These are phyloP conservation scores for Sclerotinia trifoliorum DNA, from an alignment of 2,329 filamentous ascomycete species.

Conservation along the genomic window DNA sequence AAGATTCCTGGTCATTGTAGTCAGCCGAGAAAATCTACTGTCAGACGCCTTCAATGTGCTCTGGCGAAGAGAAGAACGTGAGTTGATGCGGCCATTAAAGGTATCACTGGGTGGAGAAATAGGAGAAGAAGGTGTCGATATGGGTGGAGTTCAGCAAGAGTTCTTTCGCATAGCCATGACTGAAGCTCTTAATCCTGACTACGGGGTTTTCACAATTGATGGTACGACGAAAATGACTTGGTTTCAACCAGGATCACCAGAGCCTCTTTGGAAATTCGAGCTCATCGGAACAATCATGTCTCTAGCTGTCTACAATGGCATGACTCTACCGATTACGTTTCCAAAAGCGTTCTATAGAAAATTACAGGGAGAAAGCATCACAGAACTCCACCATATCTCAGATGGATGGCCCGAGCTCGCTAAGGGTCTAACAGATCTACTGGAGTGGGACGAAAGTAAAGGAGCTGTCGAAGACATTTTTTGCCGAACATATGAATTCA, in stretches of 20 bases:
- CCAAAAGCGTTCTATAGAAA: slow-evolving; percentile 81
- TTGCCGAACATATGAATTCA: slow-evolving; percentile 83
- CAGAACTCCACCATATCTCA: slow-evolving; percentile 70
- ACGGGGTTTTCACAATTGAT: slow-evolving; percentile 79
- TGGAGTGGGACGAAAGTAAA: slow-evolving; percentile 73
- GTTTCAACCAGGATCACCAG: slow-evolving; percentile 80
- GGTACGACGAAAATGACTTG: slow-evolving; percentile 74
- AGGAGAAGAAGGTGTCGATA: slow-evolving; percentile 88
- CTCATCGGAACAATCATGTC: slow-evolving; percentile 85
- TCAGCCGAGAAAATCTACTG: slow-evolving; percentile 66
- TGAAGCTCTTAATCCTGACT: slow-evolving; percentile 74
- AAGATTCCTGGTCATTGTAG: slow-evolving; percentile 68
- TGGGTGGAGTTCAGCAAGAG: slow-evolving; percentile 93
- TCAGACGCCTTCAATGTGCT: slow-evolving; percentile 80
- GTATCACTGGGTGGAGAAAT: slow-evolving; percentile 79
- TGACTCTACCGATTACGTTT: slow-evolving; percentile 87
- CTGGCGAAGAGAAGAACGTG: slow-evolving; percentile 79
- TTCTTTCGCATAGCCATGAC: slow-evolving; percentile 85
- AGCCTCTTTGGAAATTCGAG: slow-evolving; percentile 87
- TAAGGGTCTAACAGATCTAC: slow-evolving; percentile 68
- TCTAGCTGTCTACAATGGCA: slow-evolving; percentile 86
- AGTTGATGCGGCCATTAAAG: slow-evolving; percentile 82
- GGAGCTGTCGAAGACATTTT: slow-evolving; percentile 81
- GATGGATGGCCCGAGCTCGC: slow-evolving; percentile 86
- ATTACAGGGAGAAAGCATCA: slow-evolving; percentile 67